These are phyloP conservation scores for Colletotrichum sp. DNA, from an alignment of 2,329 filamentous ascomycete genomes.

Conservation along the genomic window DNA sequence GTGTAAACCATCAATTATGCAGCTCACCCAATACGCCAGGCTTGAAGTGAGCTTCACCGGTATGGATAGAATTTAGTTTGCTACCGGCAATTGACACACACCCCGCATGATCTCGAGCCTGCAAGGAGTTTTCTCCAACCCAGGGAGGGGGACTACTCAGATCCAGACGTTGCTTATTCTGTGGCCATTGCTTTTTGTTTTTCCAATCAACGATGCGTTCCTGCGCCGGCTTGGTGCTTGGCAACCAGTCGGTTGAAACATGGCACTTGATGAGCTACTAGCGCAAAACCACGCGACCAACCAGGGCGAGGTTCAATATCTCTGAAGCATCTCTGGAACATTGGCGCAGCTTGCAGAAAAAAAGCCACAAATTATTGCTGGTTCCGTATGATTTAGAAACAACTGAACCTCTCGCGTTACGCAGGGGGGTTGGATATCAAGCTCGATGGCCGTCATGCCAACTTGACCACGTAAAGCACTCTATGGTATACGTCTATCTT, in stretches of 20 bases:
- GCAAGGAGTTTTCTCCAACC: not conserved
- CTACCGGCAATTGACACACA: not conserved
- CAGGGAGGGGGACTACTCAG: not conserved
- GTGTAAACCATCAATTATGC: not conserved
- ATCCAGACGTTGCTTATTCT: not conserved
- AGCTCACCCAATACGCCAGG: not conserved
- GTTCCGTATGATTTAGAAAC: not conserved
- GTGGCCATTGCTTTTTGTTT: not conserved
- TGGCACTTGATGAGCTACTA: not conserved
- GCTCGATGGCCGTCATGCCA: not conserved
- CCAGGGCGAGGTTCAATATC: not conserved
- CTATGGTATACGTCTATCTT: not conserved
- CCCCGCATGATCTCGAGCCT: not conserved
- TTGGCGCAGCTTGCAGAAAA: not conserved
- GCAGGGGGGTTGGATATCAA: not conserved
- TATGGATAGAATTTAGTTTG: not conserved
- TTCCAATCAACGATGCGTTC: not conserved
- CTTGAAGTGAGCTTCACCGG: not conserved
- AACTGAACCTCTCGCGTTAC: not conserved
- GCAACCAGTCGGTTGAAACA: not conserved
- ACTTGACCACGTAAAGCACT: not conserved
- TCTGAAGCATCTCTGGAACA: conserved; percentile 9
- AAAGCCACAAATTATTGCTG: not conserved
- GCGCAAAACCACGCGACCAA: not conserved
- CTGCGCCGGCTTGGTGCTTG: not conserved